phyloP scores from a whole-genome alignment of 2,329 filamentous ascomycete species.

The Fusarium duplospermum region DNA sequence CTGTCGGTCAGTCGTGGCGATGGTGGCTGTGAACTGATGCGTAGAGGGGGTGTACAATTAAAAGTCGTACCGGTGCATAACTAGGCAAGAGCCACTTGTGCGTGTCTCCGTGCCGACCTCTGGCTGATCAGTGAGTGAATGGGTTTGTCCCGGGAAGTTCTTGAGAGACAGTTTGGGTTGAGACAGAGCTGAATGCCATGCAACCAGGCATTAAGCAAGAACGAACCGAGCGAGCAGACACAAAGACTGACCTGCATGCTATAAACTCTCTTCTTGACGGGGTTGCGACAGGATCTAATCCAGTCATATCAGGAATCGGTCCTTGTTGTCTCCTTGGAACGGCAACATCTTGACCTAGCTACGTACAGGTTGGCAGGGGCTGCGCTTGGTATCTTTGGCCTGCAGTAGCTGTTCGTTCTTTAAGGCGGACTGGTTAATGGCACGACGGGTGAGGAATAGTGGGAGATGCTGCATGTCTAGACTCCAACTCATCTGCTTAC shows the following conservation, averaged over 20 bases:
- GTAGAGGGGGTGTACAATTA: not conserved
- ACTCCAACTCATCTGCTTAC: not conserved
- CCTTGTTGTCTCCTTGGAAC: not conserved
- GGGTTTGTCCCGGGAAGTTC: not conserved
- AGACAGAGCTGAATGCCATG: not conserved
- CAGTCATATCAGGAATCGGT: not conserved
- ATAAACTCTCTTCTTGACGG: not conserved
- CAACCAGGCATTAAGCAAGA: not conserved
- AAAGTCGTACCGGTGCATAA: not conserved
- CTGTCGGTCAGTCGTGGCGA: too few species aligned
- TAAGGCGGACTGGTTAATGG: not conserved
- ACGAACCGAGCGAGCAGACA: not conserved
- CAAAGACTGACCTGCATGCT: not conserved
- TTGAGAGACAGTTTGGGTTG: not conserved
- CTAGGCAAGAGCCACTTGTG: not conserved
- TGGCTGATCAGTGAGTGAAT: not conserved
- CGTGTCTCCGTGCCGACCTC: not conserved
- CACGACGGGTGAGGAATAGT: not conserved
- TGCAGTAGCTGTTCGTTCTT: not conserved
- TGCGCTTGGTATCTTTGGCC: not conserved
- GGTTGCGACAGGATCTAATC: not conserved
- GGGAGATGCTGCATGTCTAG: not conserved
- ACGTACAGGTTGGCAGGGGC: not conserved
- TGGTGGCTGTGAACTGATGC: not conserved
- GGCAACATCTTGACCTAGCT: not conserved